Conservation (phyloP, 768 basidiomycete genomes). For the Exidia glandulosa region DNA sequence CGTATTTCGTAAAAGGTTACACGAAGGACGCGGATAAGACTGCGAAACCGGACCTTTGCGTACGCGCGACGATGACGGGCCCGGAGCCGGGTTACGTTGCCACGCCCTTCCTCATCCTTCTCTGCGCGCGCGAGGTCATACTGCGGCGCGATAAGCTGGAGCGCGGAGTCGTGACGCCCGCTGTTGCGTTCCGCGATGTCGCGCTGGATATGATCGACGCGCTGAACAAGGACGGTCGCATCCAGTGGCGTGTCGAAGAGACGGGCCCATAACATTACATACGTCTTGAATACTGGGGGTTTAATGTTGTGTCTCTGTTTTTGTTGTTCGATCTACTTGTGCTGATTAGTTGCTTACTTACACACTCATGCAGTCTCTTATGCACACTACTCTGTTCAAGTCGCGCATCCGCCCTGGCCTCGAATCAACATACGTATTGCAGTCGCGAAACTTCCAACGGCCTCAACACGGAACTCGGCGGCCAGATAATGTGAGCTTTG, state of each 20-base stretch:
- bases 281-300: too few relatives aligned
- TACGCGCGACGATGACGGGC: constrained; percentile 1
- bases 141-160: neutral
- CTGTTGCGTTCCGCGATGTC: constrained; percentile 4
- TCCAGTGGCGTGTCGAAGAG: neutral
- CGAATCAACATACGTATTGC: too few relatives aligned
- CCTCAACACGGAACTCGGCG: too few relatives aligned
- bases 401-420: too few relatives aligned
- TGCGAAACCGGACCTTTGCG: neutral
- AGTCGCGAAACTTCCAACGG: too few relatives aligned
- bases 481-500: too few relatives aligned
- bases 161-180: constrained; percentile 4
- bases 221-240: neutral
- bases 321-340: too few relatives aligned
- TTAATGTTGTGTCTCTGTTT: too few relatives aligned
- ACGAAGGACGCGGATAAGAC: neutral
- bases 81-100: constrained; percentile 5
- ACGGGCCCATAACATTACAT: too few relatives aligned
- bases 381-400: too few relatives aligned
- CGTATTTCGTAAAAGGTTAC: neutral
- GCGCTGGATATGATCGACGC: neutral
- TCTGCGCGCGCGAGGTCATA: constrained; percentile 1
- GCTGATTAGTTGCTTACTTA: too few relatives aligned
- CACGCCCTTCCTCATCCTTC: constrained; percentile 3
- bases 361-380: too few relatives aligned